Evolutionary conservation across 208 protist genomes (phyloP).

Genomic region (Naegleria gruberi): DNA sequence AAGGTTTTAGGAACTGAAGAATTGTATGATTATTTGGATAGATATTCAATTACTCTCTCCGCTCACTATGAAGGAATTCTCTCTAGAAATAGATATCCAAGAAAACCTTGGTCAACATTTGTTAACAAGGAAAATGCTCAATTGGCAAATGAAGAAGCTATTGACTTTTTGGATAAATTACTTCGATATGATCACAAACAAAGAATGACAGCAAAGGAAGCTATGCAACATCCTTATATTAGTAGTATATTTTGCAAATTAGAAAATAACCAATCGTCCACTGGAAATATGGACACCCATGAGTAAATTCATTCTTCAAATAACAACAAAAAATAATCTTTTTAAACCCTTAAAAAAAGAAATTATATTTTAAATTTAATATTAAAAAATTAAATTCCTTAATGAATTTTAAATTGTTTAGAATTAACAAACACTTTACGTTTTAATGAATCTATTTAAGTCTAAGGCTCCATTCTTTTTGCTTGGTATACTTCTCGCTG

Average conservation of each 20-base stretch:
- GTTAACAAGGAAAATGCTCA: slow-evolving; percentile 88
- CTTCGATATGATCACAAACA: slow-evolving; percentile 93
- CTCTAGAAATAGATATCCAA: slow-evolving; percentile 56
- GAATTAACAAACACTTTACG: too few species aligned
- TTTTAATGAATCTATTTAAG: too few species aligned
- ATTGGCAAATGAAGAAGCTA: slow-evolving; percentile 86
- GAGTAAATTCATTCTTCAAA: too few species aligned
- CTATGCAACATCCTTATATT: slow-evolving; percentile 94
- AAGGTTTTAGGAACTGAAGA: slow-evolving; percentile 90
- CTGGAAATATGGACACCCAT: background rate
- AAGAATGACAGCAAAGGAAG: slow-evolving; percentile 92
- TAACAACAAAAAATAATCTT: too few species aligned
- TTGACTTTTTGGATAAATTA: slow-evolving; percentile 95
- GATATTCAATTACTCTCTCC: slow-evolving; percentile 87
- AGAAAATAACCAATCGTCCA: background rate
- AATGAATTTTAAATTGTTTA: too few species aligned
- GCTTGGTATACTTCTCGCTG: too few species aligned
- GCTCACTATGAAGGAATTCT: slow-evolving; percentile 67
- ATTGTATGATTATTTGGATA: slow-evolving; percentile 82
- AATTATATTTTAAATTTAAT: too few species aligned
- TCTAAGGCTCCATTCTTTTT: too few species aligned
- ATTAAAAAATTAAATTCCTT: too few species aligned
- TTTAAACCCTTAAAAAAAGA: too few species aligned
- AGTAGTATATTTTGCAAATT: background rate
- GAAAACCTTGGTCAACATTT: slow-evolving; percentile 83